Percentiles rank a stretch among this genome's conserved stretches.
Evolutionary conservation across 2,329 filamentous ascomycete species (phyloP).

Genomic region (Phoma herbarum): DNA sequence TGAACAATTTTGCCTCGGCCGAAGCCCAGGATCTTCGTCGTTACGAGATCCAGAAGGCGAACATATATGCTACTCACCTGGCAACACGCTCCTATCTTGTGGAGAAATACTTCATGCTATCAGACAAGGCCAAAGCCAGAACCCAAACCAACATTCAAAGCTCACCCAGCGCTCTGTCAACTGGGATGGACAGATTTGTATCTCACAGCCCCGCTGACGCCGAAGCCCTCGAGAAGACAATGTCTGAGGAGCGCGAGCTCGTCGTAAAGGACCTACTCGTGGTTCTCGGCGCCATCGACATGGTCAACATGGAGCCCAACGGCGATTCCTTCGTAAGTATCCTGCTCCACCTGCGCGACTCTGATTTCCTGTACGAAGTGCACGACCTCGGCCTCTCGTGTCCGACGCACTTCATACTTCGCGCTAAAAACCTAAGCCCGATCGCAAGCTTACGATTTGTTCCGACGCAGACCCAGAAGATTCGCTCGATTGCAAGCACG

Average conservation of each 20-base stretch:
- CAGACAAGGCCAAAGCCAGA: slow-evolving; percentile 65
- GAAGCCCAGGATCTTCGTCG: slow-evolving; percentile 52
- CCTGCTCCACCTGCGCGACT: slow-evolving; percentile 23
- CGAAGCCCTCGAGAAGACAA: slow-evolving; percentile 67
- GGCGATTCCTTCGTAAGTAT: slow-evolving; percentile 69
- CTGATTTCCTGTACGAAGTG: slow-evolving; percentile 23
- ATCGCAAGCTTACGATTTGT: slow-evolving; percentile 40
- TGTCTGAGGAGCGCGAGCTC: slow-evolving; percentile 79
- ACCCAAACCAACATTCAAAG: slow-evolving; percentile 55
- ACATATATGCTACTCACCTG: slow-evolving; percentile 83
- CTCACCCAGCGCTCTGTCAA: slow-evolving; percentile 32
- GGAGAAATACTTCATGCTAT: slow-evolving; percentile 82
- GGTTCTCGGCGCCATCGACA: slow-evolving; percentile 78
- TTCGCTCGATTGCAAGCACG: slow-evolving; percentile 83
- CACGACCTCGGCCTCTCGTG: slow-evolving; percentile 16
- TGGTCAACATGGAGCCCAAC: slow-evolving; percentile 83
- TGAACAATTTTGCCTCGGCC: slow-evolving; percentile 33
- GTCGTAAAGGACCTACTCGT: slow-evolving; percentile 81
- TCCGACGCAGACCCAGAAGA: slow-evolving; percentile 73
- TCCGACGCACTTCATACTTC: slow-evolving; percentile 20
- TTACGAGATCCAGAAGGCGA: slow-evolving; percentile 90
- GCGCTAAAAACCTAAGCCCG: slow-evolving; percentile 17
- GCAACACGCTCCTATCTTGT: slow-evolving; percentile 85
- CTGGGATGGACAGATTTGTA: slow-evolving; percentile 45
- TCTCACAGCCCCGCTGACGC: slow-evolving; percentile 28